Conservation (phyloP, 129 eudicot genomes). For the Escallonia herrerae region DNA sequence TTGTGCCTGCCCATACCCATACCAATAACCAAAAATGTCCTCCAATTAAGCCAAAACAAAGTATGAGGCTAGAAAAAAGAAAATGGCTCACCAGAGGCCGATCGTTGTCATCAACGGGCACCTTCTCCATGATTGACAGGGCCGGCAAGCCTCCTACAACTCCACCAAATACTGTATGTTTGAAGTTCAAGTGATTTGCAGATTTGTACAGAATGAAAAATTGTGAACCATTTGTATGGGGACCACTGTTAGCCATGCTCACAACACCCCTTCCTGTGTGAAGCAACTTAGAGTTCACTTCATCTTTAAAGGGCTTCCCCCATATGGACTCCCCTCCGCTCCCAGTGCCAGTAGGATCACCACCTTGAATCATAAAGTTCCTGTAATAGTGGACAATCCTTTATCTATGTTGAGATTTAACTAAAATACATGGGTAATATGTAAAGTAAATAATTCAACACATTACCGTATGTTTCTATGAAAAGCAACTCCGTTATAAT, state of each 20-base stretch:
- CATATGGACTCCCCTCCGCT: conserved; percentile 97
- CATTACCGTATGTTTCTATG: conserved; percentile 87
- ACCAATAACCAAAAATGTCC: too few species aligned
- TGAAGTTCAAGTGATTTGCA: conserved; percentile 83
- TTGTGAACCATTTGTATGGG: conserved; percentile 96
- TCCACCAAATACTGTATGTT: conserved; percentile 94
- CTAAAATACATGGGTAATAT: background rate
- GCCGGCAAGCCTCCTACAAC: conserved; percentile 93
- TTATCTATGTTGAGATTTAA: background rate
- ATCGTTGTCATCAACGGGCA: conserved; percentile 90
- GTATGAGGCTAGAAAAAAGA: background rate
- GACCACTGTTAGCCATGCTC: conserved; percentile 98
- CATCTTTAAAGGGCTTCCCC: conserved; percentile 93
- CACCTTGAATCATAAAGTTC: conserved; percentile 99
- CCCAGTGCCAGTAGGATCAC: conserved; percentile 98
- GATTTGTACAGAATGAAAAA: conserved; percentile 94
- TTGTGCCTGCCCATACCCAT: too few species aligned
- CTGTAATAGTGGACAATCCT: conserved; percentile 27
- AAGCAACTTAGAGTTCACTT: conserved; percentile 84
- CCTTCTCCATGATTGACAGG: conserved; percentile 85
- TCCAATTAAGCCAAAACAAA: background rate
- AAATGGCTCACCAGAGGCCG: conserved; percentile 70
- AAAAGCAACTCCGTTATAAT: conserved; percentile 79
- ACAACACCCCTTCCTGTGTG: conserved; percentile 97
- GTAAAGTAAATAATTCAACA: background rate